Percentiles rank a stretch among this genome's conserved stretches.
Conservation (phyloP, 1,284 basidiomycete species). For the Ceratobasidium sp. region DNA sequence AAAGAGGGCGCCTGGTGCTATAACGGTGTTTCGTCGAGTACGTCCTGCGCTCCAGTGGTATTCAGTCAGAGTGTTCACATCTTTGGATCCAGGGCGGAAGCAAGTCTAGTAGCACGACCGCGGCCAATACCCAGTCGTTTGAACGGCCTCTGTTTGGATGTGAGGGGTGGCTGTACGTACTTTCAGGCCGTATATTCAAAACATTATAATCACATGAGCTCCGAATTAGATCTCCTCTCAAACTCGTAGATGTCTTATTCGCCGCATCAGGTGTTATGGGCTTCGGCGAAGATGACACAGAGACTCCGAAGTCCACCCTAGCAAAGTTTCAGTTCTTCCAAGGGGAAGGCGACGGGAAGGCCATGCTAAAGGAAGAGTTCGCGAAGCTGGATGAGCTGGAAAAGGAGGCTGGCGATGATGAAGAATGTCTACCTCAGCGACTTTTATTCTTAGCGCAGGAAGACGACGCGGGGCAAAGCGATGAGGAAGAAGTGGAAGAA, state of each 20-base stretch:
- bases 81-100: not conserved
- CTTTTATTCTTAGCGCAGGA: slow-evolving; percentile 7
- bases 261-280: not conserved
- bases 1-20: not conserved
- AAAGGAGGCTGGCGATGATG: not conserved
- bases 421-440: slow-evolving; percentile 11
- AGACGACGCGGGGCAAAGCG: not conserved
- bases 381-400: not conserved
- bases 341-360: slow-evolving; percentile 13
- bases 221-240: slow-evolving; percentile 8
- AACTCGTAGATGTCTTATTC: slow-evolving; percentile 10
- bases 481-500: too few relatives aligned
- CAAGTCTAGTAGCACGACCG: not conserved
- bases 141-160: slow-evolving; percentile 25
- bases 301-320: not conserved
- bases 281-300: slow-evolving; percentile 1
- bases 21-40: slow-evolving; percentile 21
- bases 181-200: too few relatives aligned
- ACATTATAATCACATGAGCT: not conserved
- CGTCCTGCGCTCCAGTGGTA: not conserved
- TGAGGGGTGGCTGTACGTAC: slow-evolving; percentile 35
- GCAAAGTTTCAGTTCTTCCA: slow-evolving; percentile 17
- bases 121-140: not conserved
- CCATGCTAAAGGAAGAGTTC: not conserved
- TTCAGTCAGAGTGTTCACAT: too few relatives aligned